Conservation (phyloP, 208 protist genomes). For the Leishmania arabica region DNA sequence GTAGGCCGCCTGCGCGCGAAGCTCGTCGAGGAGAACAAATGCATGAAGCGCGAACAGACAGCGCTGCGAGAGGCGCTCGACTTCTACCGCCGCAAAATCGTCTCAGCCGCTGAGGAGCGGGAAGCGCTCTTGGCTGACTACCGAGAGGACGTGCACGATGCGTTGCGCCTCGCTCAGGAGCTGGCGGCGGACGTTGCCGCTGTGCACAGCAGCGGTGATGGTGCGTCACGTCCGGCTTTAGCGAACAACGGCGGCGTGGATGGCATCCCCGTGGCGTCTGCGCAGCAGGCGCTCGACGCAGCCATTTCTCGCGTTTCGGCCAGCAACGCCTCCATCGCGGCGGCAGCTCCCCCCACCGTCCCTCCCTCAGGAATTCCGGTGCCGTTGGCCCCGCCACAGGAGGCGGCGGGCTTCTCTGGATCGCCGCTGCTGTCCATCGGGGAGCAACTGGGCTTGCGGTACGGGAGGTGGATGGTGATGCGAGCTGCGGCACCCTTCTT, state of each 20-base stretch:
- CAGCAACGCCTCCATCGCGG: not conserved
- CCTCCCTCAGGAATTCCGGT: not conserved
- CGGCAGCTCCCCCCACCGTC: not conserved
- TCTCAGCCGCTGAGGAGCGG: slow-evolving; percentile 9
- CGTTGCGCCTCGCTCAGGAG: slow-evolving; percentile 16
- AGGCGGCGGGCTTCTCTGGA: not conserved
- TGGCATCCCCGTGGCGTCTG: not conserved
- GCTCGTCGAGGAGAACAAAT: slow-evolving; percentile 28
- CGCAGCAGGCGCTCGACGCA: slow-evolving; percentile 6
- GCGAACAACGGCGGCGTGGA: not conserved
- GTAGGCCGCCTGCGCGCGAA: slow-evolving; percentile 26
- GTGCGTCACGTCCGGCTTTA: no score
- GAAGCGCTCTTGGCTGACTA: slow-evolving; percentile 23
- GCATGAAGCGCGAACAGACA: slow-evolving; percentile 22
- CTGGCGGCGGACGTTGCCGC: slow-evolving; percentile 16
- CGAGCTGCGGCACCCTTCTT: not conserved
- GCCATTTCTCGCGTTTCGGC: not conserved
- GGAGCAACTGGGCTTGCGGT: not conserved
- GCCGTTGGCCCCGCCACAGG: not conserved
- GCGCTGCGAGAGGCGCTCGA: slow-evolving; percentile 17
- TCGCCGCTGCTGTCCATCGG: not conserved
- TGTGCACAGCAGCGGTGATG: no score
- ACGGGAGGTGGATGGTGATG: not conserved
- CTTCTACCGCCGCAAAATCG: slow-evolving; percentile 31
- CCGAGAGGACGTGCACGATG: slow-evolving; percentile 23